These are phyloP conservation scores for Pascua sp. DNA, from an alignment of 1,284 basidiomycete species.

Conservation along the genomic window DNA sequence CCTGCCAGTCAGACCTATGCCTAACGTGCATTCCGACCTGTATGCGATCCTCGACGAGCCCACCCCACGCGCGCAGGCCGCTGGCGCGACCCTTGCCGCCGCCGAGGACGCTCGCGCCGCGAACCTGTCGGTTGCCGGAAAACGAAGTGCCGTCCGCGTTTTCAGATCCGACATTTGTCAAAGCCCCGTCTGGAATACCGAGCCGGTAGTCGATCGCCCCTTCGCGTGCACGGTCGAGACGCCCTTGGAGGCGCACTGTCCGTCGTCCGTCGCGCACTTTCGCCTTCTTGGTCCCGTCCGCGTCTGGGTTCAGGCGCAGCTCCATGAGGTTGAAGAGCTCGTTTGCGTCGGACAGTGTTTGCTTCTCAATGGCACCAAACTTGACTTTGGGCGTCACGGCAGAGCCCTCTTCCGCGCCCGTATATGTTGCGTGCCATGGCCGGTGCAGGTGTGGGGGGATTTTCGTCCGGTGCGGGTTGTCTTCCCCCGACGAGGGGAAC, in stretches of 20 bases:
- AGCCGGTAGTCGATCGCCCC: constrained; percentile 69
- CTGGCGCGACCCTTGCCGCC: constrained; percentile 34
- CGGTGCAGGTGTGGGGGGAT: constrained; percentile 46
- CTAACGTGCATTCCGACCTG: constrained; percentile 46
- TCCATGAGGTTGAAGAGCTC: constrained; percentile 37
- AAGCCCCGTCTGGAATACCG: constrained; percentile 53
- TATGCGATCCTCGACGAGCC: constrained; percentile 73
- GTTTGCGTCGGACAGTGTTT: constrained; percentile 16
- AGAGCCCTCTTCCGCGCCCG: constrained; percentile 24
- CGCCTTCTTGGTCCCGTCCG: constrained; percentile 56
- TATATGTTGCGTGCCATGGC: constrained; percentile 47
- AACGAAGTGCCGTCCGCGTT: constrained; percentile 55
- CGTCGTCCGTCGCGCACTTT: constrained; percentile 58
- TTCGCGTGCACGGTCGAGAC: constrained; percentile 66
- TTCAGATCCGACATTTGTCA: constrained; percentile 26
- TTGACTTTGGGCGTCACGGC: constrained; percentile 32
- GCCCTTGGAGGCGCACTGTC: constrained; percentile 56
- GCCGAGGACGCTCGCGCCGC: constrained; percentile 43
- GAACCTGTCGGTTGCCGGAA: constrained; percentile 55
- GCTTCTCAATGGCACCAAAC: constrained; percentile 41
- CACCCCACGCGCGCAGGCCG: constrained; percentile 69
- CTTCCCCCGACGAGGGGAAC: neutral
- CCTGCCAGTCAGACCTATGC: constrained; percentile 15
- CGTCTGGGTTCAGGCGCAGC: constrained; percentile 41
- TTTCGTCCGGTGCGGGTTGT: constrained; percentile 33